Base-by-base conservation (phyloP, 129 eudicot genomes). In the Flaveria linearis region DNA sequence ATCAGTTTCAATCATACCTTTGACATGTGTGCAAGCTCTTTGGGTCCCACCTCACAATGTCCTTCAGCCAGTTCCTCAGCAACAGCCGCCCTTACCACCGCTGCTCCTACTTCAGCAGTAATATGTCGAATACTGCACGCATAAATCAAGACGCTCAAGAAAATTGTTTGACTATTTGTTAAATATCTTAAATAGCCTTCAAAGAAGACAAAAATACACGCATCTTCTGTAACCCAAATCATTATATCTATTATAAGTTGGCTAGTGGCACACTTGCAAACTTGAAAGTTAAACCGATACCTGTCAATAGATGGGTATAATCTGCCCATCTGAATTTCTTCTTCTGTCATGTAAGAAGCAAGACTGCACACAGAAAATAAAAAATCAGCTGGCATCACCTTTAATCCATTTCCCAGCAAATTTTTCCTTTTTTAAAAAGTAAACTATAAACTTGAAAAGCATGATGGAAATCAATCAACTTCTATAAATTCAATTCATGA, bases 21-120 rank as follows among this genome's bases (percentile, higher is more conserved):
- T 79, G 99, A 89, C 99, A 91, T 95, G 79, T 82, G 82, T 12
- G 72, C 81, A 45, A 95, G 90, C 84, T 95, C 99, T 86, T 63
- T 86, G 8, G 88, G 74, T 13, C 99, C 96, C 16, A 91, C 88
- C 17, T 89, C 95, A 70, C 93, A 78, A 68, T 85, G 94, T 71
- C 99, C 99, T 86, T 95, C 99, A 20, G 99, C 99, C 60, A 95
- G 82, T n/a, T 84, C 96, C 81, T 87, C 97, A 66, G 86, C 94
- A 72, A 91, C 88, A 64, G 97, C 99, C 56, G 93, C 89, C 67
- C 84, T 81, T 64, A 95, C 26, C 65, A 95, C 97, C 5, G 97
- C 96, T 69, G 97, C 96, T 80, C 92, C 99, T 53, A 95, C 99
- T 81, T 95, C 96, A 22, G 99, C 96, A 51, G 99, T 95, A 68